These are phyloP conservation scores for Rhodotorula sphaerocarpa DNA, from an alignment of 768 basidiomycete species.

Conservation along the genomic window DNA sequence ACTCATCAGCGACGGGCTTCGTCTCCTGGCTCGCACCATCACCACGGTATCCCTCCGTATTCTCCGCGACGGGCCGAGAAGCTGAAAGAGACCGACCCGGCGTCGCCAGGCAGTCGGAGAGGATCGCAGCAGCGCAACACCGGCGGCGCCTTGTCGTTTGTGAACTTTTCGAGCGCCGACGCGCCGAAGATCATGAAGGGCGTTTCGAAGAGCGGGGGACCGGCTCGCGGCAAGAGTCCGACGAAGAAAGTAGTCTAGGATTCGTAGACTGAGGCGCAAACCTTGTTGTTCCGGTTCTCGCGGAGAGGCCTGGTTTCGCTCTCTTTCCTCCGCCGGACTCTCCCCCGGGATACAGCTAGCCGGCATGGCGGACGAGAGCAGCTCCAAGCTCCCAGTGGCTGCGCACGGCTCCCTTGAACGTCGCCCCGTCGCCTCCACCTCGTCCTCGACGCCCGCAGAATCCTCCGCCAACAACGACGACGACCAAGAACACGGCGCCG, in stretches of 20 bases:
- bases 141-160: constrained; percentile 21
- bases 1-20: no score
- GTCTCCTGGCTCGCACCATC: no score
- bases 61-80: no score
- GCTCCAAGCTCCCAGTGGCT: not conserved
- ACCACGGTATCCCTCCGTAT: no score
- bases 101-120: not conserved
- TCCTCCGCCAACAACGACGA: no score
- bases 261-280: no score
- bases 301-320: no score
- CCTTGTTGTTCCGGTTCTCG: no score
- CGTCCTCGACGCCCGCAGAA: not conserved
- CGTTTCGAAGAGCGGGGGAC: constrained; percentile 24
- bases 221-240: not conserved
- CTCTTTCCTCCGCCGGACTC: no score
- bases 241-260: constrained; percentile 16
- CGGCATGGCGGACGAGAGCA: not conserved
- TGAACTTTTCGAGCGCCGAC: constrained; percentile 29
- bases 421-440: not conserved
- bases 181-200: constrained; percentile 8
- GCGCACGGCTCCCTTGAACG: not conserved
- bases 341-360: not conserved
- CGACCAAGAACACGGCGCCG: not conserved
- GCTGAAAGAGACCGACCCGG: no score
- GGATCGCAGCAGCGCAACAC: no score